phyloP scores from a whole-genome alignment of 306 rosid species.

The Alnus rubra region DNA sequence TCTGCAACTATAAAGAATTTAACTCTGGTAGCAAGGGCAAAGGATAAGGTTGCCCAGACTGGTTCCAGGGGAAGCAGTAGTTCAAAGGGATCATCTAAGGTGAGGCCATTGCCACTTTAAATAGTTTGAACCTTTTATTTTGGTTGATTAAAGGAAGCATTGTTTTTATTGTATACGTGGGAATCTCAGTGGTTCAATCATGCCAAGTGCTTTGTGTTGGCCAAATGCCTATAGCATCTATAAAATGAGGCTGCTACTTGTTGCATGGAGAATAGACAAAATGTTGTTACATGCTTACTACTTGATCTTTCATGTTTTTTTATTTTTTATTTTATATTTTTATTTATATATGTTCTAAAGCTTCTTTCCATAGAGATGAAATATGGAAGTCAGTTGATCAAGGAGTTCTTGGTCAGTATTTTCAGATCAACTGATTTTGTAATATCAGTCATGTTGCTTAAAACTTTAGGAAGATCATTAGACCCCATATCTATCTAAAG shows the following conservation, averaged over 20 bases:
- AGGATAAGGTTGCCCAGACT: conserved; percentile 57
- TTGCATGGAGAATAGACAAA: not conserved
- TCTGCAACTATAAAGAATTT: conserved; percentile 90
- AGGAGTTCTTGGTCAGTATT: no score
- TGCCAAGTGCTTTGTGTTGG: not conserved
- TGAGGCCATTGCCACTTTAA: conserved; percentile 34
- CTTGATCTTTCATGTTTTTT: not conserved
- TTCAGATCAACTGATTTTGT: not conserved
- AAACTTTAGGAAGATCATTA: not conserved
- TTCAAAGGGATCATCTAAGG: conserved; percentile 82
- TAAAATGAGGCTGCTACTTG: not conserved
- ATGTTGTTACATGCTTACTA: not conserved
- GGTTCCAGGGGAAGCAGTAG: conserved; percentile 73
- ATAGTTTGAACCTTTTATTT: conserved; percentile 11
- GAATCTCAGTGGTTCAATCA: not conserved
- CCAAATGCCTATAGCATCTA: not conserved
- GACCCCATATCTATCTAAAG: no score
- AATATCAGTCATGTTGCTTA: not conserved
- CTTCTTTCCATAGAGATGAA: no score
- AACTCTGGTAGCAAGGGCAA: conserved; percentile 68
- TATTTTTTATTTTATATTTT: no score
- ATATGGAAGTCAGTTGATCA: not conserved
- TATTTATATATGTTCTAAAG: no score
- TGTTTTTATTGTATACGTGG: not conserved
- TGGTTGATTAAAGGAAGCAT: not conserved